Base-by-base conservation (phyloP, 306 rosid species). In the Quillaja saponaria region DNA sequence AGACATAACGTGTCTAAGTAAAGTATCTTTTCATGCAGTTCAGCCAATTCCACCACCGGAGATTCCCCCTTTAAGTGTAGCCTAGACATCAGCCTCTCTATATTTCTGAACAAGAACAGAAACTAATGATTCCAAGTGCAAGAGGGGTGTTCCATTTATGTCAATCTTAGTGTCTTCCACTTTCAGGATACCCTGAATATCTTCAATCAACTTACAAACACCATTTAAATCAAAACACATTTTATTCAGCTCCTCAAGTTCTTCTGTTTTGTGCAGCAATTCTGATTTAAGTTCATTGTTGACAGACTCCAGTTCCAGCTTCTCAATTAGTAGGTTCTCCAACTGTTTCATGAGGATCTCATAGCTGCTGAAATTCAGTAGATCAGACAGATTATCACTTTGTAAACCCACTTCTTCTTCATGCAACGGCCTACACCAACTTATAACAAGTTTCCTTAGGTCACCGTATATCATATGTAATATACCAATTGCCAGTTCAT, bases 51-150 rank as follows among this genome's bases (percentile, higher is more conserved):
- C 57, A 63, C 61, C 80, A 63, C 76, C 67, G 47, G 75, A 19
- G 84, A 77, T 56, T 73, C 81, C 66, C n/a, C 72, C 49, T 74
- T 80, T 37, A 68, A 71, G 76, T 78, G 64, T 55, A 78, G 54
- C 69, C 69, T 80, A 89, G 77, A 48, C 67, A 73, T 78, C 82
- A 76, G 84, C 79, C 61, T 80, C 89, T 71, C 57, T 77, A 46
- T 49, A 81, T 75, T 81, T 92, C 78, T 75, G 94, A 63, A 89
- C 71, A 85, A 92, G 87, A 71, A 77, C 63, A 10, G 80, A 75
- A 39, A 92, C 78, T 64, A 89, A 41, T 34, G 80, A 79, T 50
- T 80, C 83, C 50, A 92, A 80, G 73, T 50, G 75, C 31, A 71
- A 63, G 71, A 88, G 75, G 7, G 92, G 90, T 0, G 71, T 63